Base-by-base conservation (phyloP, 306 rosid genomes). In the Arachis hypogaea region DNA sequence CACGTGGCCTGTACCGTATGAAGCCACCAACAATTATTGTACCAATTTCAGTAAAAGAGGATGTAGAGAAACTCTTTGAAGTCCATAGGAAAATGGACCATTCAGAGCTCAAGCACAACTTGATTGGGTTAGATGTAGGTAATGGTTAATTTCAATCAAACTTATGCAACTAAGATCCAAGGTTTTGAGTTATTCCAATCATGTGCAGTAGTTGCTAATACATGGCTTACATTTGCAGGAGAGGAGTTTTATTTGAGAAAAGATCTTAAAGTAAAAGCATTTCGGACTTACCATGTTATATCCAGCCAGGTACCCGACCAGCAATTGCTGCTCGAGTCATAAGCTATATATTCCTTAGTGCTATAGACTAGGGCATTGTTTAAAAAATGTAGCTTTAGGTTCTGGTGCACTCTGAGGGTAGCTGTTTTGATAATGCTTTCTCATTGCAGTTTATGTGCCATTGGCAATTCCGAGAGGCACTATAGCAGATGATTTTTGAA, bases 81-180 rank as follows among this genome's bases (percentile, higher is more conserved):
- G 84, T 88, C 78, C 89, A 94, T 65, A 84, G 98, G 80, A 91
- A 81, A 84, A 78, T 94, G 90, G 97, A 91, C 76, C 91, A 91
- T 10, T 94, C 98, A 1, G 92, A 94, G 81, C 88, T 94, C 68
- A 84, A 88, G 40, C 88, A 88, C 77, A 86, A 85, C 58, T 80
- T 94, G 45, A 71, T 94, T 58, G 97, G 95, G 84, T 80, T 91
- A 89, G 95, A 94, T 84, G 81, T 92, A 74, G 98, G 98, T 86
- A 89, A 77, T 81, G 66, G 69, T 51, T 63, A 59, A 76, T 79
- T 62, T 73, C 58, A 72, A 51, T 69, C 12, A 59, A 76, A 73
- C 49, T 70, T 62, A 63, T 43, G 60, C 71, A 50, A 43, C 74
- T 76, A 38, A 60, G 55, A 33, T 46, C 79, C 69, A 6, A 65